Evolutionary conservation across 768 basidiomycete species (phyloP), one percentile per base, ranked within the genome.

Genomic region (Cubamyces lactineus): DNA sequence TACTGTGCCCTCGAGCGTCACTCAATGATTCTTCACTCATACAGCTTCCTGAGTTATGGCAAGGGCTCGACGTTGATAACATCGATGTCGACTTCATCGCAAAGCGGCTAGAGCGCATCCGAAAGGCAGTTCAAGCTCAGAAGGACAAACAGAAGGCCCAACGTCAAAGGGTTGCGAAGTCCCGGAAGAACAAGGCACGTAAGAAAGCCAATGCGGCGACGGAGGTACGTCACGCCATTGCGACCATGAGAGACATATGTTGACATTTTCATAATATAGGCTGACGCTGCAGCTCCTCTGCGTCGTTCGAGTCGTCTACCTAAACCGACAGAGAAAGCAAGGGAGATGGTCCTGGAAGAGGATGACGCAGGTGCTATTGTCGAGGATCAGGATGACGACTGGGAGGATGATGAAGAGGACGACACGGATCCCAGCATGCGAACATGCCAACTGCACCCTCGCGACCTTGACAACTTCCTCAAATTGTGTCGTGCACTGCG

Each of bases 401-500:
- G 38, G 30, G 9, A 28, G 1, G 48, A 45, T 15, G 41, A 39
- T 0, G 42, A 51, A 2, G 39, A 57, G 23, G 57, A 43, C n/a
- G 48, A 30, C 26, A 1, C 17, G 2, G 15, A 34, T 17, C 47
- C 57, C 50, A 19, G 57, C 57, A 2, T 38, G 47, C 15, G 62
- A 64, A 28, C 28, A 3, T 28, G 28, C 28, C 28, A 28, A 28
- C 7, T 28, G 28, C 28, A 28, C 28, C 28, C 28, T 28, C 28
- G 28, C 28, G 28, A 28, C 28, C 45, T 38, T 66, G 1, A 17
- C 63, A 0, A 49, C 47, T 61, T 53, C 38, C 46, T 28, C 8
- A 53, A 65, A 46, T 48, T 70, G 1, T 53, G 63, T 5, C 1
- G 5, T 0, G 69, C 69, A 0, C 52, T 55, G 3, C 16, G 40